Evolutionary conservation across 116 monocot species (phyloP), one percentile per base, ranked within the genome.

Genomic region (Trichopus zeylanicus): DNA sequence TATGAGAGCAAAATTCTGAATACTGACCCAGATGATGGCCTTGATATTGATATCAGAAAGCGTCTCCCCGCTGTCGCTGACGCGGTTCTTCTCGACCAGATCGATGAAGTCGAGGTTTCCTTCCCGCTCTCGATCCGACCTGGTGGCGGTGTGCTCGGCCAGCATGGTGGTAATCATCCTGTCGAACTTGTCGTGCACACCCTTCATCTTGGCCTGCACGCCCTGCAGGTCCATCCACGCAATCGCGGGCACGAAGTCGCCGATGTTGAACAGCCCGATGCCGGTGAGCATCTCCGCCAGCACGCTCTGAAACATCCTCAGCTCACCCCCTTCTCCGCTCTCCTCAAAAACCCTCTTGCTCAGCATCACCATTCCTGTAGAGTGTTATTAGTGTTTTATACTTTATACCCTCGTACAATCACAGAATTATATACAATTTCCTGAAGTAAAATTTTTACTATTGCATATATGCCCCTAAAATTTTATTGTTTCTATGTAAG

Each of bases 161-260:
- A 59, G 4, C 38, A 59, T 30, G 10, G 6, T 48, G 16, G 18
- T 62, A 0, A 62, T 25, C 29, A 62, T 38, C 28, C 4, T 18
- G 20, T 62, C 62, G 29, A 39, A 26, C 60, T 3, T 26, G 6
- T 18, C 4, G 11, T 60, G 38, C 39, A 38, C 19, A 1, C 38
- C 3, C 33, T 30, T 18, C 56, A 56, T 5, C 56, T 56, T 56
- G 7, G 16, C 27, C 31, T 56, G 56, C 11, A 62, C 19, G 0
- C 62, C 62, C n/a, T 62, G 62, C 26, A 49, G 47, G 29, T 62
- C 62, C 48, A 62, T 28, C 46, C 46, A 62, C 29, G 62, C 62
- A n/a, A 62, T 19, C 28, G 48, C 27, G 27, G 48, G 48, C 29
- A 62, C 30, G 29, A 62, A 47, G 13, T 62, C 62, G 10, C 62